Base-by-base conservation (phyloP, 257 asterid species). In the Rehmannia glutinosa region DNA sequence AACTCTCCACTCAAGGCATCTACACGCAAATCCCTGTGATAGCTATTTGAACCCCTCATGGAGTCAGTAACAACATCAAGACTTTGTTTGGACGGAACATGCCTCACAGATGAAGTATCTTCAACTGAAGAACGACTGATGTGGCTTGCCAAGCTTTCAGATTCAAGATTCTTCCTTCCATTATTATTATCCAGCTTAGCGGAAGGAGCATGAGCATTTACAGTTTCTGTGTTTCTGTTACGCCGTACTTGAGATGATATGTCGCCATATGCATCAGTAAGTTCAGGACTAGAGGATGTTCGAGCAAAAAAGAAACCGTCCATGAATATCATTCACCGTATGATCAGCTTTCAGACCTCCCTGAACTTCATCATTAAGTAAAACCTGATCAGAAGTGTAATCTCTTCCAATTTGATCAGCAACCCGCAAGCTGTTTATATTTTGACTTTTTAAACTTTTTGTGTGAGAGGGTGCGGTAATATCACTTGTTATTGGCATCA, bases 261-360 rank as follows among this genome's bases (percentile, higher is more conserved):
- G 41, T 80, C 85, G 41, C 71, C 82, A 81, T 69, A 92, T 21
- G 85, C 76, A 74, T 90, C 96, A 39, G 95, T 91, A 67, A 94
- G 91, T 80, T 94, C 96, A 12, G 99, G 97, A 69, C 99, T 91
- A 59, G 97, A 94, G 53, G 69, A 86, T 13, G 97, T 94, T 75
- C 97, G 84, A 39, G 93, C 95, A 78, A 89, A 87, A n/a, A 51
- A 78, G 77, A 75, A 80, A 83, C 62, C 84, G 77, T 27, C 92
- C 92, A 56, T 83, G 91, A 30, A 62, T 78, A 51, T 86, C 95
- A 74, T 75, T 81, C 38, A 69, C 82, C 78, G 75, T 70, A 71
- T 72, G 78, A 73, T 86, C 91, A 66, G 87, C 75, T 66, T 77
- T 86, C 52, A 50, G 56, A 78, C 84, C 83, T 81, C 78, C 83